Conservation (phyloP, 805 yeast species). For the Spathaspora hagerdaliae region DNA sequence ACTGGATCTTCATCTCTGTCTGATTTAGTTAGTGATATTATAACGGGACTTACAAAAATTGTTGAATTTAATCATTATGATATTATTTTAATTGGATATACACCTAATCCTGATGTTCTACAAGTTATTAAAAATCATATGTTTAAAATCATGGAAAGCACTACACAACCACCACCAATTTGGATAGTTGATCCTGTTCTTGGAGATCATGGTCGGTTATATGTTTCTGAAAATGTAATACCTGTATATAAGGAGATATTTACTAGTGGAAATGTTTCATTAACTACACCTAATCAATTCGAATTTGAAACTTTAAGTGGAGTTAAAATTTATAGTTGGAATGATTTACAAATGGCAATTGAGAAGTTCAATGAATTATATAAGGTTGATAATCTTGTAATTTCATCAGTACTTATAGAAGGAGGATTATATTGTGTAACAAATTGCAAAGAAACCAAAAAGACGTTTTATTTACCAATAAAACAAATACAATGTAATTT, state of each 20-base stretch:
- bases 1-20: slow-evolving; percentile 44
- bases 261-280: slow-evolving; percentile 36
- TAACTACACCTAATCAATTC: slow-evolving; percentile 72
- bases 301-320: slow-evolving; percentile 63
- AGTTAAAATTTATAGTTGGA: slow-evolving; percentile 33
- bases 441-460: slow-evolving; percentile 6
- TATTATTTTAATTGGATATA: slow-evolving; percentile 75
- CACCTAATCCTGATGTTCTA: slow-evolving; percentile 60
- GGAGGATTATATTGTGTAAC: slow-evolving; percentile 41
- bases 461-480: slow-evolving; percentile 36
- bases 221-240: slow-evolving; percentile 59
- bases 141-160: slow-evolving; percentile 15
- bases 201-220: slow-evolving; percentile 84
- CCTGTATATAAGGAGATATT: slow-evolving; percentile 50
- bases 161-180: slow-evolving; percentile 21
- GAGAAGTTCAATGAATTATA: slow-evolving; percentile 39
- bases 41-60: slow-evolving; percentile 36
- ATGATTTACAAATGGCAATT: slow-evolving; percentile 36
- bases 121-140: slow-evolving; percentile 42
- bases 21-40: slow-evolving; percentile 19
- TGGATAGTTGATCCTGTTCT: slow-evolving; percentile 88
- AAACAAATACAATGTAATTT: slow-evolving; percentile 54
- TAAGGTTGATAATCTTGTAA: slow-evolving; percentile 48
- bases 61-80: slow-evolving; percentile 41
- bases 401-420: slow-evolving; percentile 51